These are phyloP conservation scores for Ploettnerulaceae sp. DNA, from an alignment of 2,329 filamentous ascomycete species.

Conservation along the genomic window DNA sequence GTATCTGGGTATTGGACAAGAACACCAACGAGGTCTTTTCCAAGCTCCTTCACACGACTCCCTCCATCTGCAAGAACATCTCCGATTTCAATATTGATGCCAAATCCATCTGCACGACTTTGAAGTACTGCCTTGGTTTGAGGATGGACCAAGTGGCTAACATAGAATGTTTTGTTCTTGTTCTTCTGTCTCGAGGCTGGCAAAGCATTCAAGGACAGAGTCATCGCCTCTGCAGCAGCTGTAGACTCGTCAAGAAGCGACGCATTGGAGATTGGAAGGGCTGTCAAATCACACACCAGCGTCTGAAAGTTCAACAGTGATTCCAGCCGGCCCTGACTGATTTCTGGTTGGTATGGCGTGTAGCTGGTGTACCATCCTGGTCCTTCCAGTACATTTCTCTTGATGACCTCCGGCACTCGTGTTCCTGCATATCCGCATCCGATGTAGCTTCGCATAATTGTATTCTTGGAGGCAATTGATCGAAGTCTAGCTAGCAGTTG, in stretches of 20 bases:
- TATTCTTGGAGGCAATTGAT: constrained; percentile 54
- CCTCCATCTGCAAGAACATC: constrained; percentile 64
- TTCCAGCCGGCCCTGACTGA: constrained; percentile 90
- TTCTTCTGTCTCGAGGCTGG: constrained; percentile 67
- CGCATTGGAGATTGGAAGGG: constrained; percentile 81
- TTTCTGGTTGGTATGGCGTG: constrained; percentile 94
- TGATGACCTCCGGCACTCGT: constrained; percentile 83
- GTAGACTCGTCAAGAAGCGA: constrained; percentile 88
- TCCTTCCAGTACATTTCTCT: constrained; percentile 86
- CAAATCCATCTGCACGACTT: constrained; percentile 87
- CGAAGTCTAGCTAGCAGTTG: constrained; percentile 50
- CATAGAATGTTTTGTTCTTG: constrained; percentile 73
- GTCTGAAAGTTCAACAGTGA: constrained; percentile 95
- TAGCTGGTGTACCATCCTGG: constrained; percentile 98
- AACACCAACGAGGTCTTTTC: constrained; percentile 80
- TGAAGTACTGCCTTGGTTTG: constrained; percentile 81
- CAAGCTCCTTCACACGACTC: constrained; percentile 65
- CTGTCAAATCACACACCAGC: constrained; percentile 82
- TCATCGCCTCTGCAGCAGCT: constrained; percentile 94
- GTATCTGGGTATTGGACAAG: constrained; percentile 95
- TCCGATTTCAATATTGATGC: constrained; percentile 68
- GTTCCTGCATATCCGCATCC: constrained; percentile 86
- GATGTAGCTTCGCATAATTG: constrained; percentile 64
- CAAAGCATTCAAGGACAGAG: constrained; percentile 75
- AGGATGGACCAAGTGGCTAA: constrained; percentile 76